A percentile compares a stretch with the other conserved stretches of the same genome.
phyloP scores from a whole-genome alignment of 2,329 filamentous ascomycete species.

The Claviceps quebecensis region DNA sequence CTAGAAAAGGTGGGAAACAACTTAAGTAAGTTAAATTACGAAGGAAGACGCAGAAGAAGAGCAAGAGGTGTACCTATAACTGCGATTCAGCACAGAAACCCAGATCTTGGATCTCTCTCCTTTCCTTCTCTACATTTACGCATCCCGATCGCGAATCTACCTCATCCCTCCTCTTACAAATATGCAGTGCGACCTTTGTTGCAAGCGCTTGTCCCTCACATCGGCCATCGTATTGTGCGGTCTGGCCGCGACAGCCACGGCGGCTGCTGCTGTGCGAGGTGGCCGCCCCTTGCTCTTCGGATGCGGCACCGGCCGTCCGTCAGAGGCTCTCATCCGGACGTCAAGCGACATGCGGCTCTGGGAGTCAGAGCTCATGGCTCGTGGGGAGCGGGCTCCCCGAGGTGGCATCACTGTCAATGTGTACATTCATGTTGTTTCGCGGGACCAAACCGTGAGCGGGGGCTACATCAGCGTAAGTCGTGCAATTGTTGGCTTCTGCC shows the following conservation, averaged over 20 bases:
- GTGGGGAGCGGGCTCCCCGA: background rate
- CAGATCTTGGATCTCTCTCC: too few species aligned
- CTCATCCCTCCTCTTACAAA: too few species aligned
- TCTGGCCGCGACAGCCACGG: background rate
- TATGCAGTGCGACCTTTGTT: background rate
- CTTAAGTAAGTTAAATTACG: too few species aligned
- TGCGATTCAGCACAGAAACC: too few species aligned
- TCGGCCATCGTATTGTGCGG: background rate
- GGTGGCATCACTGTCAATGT: background rate
- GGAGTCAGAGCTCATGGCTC: background rate
- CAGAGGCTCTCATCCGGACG: background rate
- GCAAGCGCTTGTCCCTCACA: background rate
- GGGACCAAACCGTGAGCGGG: background rate
- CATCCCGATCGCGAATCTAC: too few species aligned
- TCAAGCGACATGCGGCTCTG: background rate
- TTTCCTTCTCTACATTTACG: too few species aligned
- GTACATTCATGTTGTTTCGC: background rate
- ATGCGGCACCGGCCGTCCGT: constrained; percentile 1
- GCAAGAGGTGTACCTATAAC: too few species aligned
- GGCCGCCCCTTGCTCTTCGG: background rate
- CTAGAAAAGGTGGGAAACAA: too few species aligned
- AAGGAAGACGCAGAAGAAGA: too few species aligned
- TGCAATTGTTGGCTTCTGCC: background rate
- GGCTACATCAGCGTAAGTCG: background rate
- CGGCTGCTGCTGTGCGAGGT: background rate